Evolutionary conservation across 2,329 filamentous ascomycete species (phyloP).

Genomic region (Dactylonectria macrodidyma): DNA sequence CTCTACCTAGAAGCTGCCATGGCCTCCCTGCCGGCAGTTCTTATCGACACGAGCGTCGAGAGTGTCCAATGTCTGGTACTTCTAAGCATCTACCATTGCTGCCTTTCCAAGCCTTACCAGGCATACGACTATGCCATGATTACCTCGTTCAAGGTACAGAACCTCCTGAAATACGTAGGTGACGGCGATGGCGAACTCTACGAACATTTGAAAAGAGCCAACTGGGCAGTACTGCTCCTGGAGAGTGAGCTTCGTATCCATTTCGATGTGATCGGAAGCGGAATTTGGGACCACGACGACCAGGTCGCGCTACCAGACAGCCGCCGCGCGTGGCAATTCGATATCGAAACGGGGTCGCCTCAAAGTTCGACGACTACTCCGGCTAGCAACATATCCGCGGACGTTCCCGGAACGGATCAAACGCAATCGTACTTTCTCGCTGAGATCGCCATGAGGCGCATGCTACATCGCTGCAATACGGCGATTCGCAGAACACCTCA

Average conservation of each 20-base stretch:
- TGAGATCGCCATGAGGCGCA: slow-evolving; percentile 49
- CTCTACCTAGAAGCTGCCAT: slow-evolving; percentile 13
- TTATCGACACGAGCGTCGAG: slow-evolving; percentile 12
- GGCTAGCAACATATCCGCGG: slow-evolving; percentile 4
- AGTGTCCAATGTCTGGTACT: slow-evolving; percentile 12
- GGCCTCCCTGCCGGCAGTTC: slow-evolving; percentile 9
- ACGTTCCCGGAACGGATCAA: slow-evolving; percentile 2
- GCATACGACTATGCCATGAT: slow-evolving; percentile 18
- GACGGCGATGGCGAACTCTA: slow-evolving; percentile 12
- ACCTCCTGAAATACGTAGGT: slow-evolving; percentile 13
- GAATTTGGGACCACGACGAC: slow-evolving; percentile 15
- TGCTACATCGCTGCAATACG: slow-evolving; percentile 49
- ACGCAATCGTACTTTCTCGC: slow-evolving; percentile 12
- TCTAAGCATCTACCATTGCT: slow-evolving; percentile 19
- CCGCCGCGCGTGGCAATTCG: slow-evolving; percentile 11
- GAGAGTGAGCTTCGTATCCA: slow-evolving; percentile 13
- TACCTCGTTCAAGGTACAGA: slow-evolving; percentile 14
- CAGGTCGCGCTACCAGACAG: slow-evolving; percentile 10
- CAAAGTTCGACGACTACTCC: slow-evolving; percentile 6
- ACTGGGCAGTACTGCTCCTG: slow-evolving; percentile 15
- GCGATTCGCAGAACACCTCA: slow-evolving; percentile 37
- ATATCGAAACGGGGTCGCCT: slow-evolving; percentile 12
- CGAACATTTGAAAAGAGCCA: slow-evolving; percentile 12
- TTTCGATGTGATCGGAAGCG: slow-evolving; percentile 10
- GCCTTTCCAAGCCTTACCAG: slow-evolving; percentile 13